Conservation (phyloP, 2,329 filamentous ascomycete species). For the Pyrenochaeta sp. region DNA sequence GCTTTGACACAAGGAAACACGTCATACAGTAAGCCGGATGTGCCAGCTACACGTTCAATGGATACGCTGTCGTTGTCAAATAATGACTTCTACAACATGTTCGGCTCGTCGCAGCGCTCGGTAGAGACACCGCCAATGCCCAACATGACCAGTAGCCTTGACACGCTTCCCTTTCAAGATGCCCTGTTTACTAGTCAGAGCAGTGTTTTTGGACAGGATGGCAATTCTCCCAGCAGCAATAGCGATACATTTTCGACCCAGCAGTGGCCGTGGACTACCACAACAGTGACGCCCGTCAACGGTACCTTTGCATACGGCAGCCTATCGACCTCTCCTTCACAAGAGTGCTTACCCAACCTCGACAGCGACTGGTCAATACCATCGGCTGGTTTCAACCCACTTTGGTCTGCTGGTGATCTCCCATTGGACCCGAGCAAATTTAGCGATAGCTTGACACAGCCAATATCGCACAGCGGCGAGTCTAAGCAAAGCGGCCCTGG, state of each 20-base stretch:
- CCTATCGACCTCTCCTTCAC: conserved; percentile 50
- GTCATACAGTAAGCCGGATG: conserved; percentile 34
- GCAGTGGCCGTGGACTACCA: conserved; percentile 47
- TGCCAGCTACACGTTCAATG: conserved; percentile 38
- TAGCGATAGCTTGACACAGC: conserved; percentile 44
- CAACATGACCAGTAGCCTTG: conserved; percentile 38
- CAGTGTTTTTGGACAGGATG: conserved; percentile 36
- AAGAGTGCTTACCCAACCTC: conserved; percentile 46
- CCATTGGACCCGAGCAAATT: conserved; percentile 51
- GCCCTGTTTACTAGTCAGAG: conserved; percentile 37
- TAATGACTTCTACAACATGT: conserved; percentile 47
- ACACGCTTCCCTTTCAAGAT: conserved; percentile 38
- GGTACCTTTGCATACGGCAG: conserved; percentile 45
- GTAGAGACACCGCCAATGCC: conserved; percentile 36
- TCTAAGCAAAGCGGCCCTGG: conserved; percentile 51
- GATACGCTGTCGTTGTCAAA: conserved; percentile 49
- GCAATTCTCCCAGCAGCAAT: conserved; percentile 46
- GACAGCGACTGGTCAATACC: conserved; percentile 48
- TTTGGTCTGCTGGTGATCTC: conserved; percentile 52
- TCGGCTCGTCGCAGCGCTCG: conserved; percentile 42
- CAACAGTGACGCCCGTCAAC: conserved; percentile 33
- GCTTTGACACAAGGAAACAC: conserved; percentile 31
- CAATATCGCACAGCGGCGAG: conserved; percentile 52
- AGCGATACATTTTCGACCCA: conserved; percentile 41
- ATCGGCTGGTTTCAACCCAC: conserved; percentile 44